Evolutionary conservation across 768 basidiomycete species (phyloP).

Genomic region (Chlorophyllum brunneum): DNA sequence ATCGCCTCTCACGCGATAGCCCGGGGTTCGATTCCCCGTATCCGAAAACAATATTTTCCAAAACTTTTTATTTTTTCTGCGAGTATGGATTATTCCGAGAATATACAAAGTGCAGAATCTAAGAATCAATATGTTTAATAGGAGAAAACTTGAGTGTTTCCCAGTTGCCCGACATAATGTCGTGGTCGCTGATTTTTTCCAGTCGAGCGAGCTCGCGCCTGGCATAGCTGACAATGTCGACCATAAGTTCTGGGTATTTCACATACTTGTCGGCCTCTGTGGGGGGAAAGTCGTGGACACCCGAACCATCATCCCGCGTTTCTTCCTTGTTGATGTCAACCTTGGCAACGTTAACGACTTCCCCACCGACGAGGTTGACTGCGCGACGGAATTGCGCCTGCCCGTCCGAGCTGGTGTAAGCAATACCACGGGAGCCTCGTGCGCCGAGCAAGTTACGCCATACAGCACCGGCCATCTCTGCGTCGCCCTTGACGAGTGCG

Average conservation of each 20-base stretch:
- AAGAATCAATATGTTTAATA: background rate
- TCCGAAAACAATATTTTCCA: background rate
- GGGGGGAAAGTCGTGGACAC: conserved; percentile 67
- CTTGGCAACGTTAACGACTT: conserved; percentile 56
- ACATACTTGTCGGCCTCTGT: conserved; percentile 65
- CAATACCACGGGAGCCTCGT: conserved; percentile 73
- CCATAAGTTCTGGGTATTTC: conserved; percentile 71
- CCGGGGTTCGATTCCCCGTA: conserved; percentile 15
- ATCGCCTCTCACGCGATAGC: conserved; percentile 20
- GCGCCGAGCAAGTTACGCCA: conserved; percentile 93
- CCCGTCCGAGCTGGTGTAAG: conserved; percentile 28
- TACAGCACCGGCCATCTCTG: conserved; percentile 79
- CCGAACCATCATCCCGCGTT: conserved; percentile 58
- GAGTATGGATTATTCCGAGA: background rate
- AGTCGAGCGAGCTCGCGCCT: conserved; percentile 70
- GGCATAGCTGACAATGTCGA: conserved; percentile 63
- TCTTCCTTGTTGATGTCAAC: conserved; percentile 58
- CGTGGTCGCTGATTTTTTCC: conserved; percentile 45
- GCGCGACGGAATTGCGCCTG: conserved; percentile 47
- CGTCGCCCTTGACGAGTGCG: conserved; percentile 69
- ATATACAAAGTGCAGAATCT: background rate
- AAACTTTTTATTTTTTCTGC: background rate
- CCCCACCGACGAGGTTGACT: conserved; percentile 68
- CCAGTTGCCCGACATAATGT: conserved; percentile 37
- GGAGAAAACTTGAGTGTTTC: conserved; percentile 35